Base-by-base conservation (phyloP, 768 basidiomycete genomes). In the Wakefieldia striispora region DNA sequence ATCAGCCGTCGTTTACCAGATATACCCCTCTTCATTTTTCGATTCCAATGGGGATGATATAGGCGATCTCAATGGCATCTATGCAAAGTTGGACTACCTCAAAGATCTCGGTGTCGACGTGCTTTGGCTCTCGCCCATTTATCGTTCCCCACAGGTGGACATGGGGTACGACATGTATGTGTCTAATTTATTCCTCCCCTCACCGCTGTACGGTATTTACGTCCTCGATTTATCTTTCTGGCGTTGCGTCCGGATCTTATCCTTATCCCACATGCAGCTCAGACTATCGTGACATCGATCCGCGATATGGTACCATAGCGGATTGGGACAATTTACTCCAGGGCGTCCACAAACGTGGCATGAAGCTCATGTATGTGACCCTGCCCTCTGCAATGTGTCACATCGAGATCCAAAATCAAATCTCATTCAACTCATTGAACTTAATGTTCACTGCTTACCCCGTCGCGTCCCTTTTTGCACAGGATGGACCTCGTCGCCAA, bases 401-500 rank as follows among this genome's bases (percentile, higher is more conserved):
- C 64, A 55, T 54, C 49, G 38, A 50, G 53, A 47, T 54, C 21
- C 24, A 11, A 45, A 23, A 29, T 10, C 3, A 14, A 51, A 43
- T 40, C 31, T 38, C 51, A 31, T 35, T 26, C 21, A 19, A 51
- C 12, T 11, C 10, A 29, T 13, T 29, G 11, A 29, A 29, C 29
- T 29, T 49, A 13, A 36, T n/a, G 34, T 54, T 38, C 21, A 33
- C 41, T 42, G 38, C 45, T 34, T 20, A 17, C 26, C 29, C 35
- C 29, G 17, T 47, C 41, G 35, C 45, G 45, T 57, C 41, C 46
- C 47, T 44, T 33, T 41, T 34, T 47, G 42, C 54, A 40, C 62
- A 85, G 84, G 68, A 86, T 87, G 82, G 86, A 90, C 60, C 76
- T 90, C 2, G 88, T 88, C 23, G 82, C 83, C 9, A 88, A 88